A percentile compares a stretch with the other conserved stretches of the same genome.
Conservation (phyloP, 2,329 filamentous ascomycete genomes). For the Xylariales sp. region DNA sequence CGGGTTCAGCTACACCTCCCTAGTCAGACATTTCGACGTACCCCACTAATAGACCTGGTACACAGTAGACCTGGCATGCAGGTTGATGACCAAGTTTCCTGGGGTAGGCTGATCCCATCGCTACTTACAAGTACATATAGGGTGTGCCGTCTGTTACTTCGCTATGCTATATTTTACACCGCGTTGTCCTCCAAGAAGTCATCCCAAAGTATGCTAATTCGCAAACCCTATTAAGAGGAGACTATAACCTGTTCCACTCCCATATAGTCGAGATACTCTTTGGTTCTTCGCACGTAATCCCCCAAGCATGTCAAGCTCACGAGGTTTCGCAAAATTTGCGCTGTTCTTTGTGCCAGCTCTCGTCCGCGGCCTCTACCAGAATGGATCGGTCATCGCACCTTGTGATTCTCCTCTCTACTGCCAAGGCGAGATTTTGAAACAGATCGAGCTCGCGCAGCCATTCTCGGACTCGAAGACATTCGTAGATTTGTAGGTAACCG, state of each 20-base stretch:
- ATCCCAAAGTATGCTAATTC: too few relatives aligned
- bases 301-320: neutral
- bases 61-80: neutral
- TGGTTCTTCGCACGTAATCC: too few relatives aligned
- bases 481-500: conserved; percentile 55
- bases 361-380: conserved; percentile 47
- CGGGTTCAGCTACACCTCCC: neutral
- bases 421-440: conserved; percentile 56
- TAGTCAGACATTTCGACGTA: neutral
- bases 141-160: neutral
- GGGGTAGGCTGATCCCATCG: neutral
- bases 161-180: neutral
- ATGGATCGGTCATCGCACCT: conserved; percentile 57
- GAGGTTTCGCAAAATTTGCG: neutral
- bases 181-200: neutral
- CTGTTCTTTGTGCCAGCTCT: conserved; percentile 8
- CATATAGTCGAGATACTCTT: neutral
- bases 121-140: neutral
- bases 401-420: conserved; percentile 67
- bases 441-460: conserved; percentile 58
- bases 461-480: conserved; percentile 68
- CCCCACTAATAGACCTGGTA: neutral
- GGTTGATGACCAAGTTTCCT: neutral
- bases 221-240: too few relatives aligned
- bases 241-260: too few relatives aligned